Conservation (phyloP, 2,329 filamentous ascomycete species). For the Penicillium sp. region DNA sequence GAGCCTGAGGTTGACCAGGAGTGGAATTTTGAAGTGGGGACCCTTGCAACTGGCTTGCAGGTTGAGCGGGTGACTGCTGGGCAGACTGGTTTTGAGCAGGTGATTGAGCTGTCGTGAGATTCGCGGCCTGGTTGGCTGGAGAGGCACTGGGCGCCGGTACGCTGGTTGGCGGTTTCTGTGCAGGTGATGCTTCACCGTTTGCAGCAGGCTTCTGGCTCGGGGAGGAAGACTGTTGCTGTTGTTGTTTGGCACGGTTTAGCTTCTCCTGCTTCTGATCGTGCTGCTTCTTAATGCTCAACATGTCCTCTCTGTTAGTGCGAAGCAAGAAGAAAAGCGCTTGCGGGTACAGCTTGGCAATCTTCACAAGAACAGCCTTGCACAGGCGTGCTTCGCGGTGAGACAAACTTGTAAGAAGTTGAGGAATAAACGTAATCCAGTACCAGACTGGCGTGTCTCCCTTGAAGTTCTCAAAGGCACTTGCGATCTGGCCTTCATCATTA, state of each 20-base stretch:
- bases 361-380: conserved; percentile 80
- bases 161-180: conserved; percentile 50
- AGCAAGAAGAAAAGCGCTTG: conserved; percentile 96
- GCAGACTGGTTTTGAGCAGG: conserved; percentile 21
- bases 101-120: conserved; percentile 28
- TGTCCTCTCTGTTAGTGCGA: conserved; percentile 89
- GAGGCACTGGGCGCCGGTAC: conserved; percentile 31
- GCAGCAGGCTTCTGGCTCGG: conserved; percentile 39
- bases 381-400: conserved; percentile 88
- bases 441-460: conserved; percentile 97
- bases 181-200: conserved; percentile 43
- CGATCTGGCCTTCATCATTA: conserved; percentile 78
- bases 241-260: conserved; percentile 64
- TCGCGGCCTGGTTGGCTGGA: conserved; percentile 23
- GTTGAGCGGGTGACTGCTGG: conserved; percentile 25
- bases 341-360: conserved; percentile 93
- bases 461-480: conserved; percentile 87
- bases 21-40: conserved; percentile 20
- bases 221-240: conserved; percentile 48
- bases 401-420: conserved; percentile 87
- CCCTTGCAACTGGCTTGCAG: conserved; percentile 18
- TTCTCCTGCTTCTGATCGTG: conserved; percentile 67
- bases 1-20: conserved; percentile 14
- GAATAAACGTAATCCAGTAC: conserved; percentile 99
- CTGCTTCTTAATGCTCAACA: conserved; percentile 85